These are phyloP conservation scores for Fomitopsis palustris DNA, from an alignment of 1,284 basidiomycete genomes.

Conservation along the genomic window DNA sequence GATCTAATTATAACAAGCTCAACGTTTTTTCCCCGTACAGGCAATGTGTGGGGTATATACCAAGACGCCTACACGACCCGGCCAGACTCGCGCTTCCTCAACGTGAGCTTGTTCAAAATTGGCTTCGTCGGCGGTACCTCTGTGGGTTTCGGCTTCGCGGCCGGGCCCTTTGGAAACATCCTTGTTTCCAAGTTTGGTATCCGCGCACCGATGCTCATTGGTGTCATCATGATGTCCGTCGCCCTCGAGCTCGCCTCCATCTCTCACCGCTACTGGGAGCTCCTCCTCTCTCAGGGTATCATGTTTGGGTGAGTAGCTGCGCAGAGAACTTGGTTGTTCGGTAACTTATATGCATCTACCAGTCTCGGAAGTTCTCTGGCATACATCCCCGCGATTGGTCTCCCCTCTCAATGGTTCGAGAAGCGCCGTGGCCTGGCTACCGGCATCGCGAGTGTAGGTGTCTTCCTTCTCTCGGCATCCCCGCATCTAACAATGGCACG, in stretches of 20 bases:
- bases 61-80: constrained; percentile 4
- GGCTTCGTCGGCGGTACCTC: constrained; percentile 7
- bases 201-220: constrained; percentile 3
- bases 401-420: constrained; percentile 5
- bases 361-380: constrained; percentile 3
- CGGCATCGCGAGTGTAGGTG: constrained; percentile 5
- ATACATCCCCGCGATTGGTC: constrained; percentile 2
- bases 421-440: constrained; percentile 6
- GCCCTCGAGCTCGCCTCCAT: constrained; percentile 6
- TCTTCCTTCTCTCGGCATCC: neutral
- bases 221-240: constrained; percentile 3
- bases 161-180: constrained; percentile 5
- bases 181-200: constrained; percentile 6
- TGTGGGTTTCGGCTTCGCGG: constrained; percentile 1
- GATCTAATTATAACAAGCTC: neutral
- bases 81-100: constrained; percentile 2
- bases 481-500: neutral
- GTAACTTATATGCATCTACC: neutral
- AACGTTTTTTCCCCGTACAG: neutral
- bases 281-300: constrained; percentile 6
- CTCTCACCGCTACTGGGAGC: constrained; percentile 5
- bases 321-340: neutral
- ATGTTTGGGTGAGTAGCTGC: constrained; percentile 6
- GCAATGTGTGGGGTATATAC: constrained; percentile 4
- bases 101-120: constrained; percentile 1